Base-by-base conservation (phyloP, 371 early-diverging fungal genomes). In the Mucor plumbeus region DNA sequence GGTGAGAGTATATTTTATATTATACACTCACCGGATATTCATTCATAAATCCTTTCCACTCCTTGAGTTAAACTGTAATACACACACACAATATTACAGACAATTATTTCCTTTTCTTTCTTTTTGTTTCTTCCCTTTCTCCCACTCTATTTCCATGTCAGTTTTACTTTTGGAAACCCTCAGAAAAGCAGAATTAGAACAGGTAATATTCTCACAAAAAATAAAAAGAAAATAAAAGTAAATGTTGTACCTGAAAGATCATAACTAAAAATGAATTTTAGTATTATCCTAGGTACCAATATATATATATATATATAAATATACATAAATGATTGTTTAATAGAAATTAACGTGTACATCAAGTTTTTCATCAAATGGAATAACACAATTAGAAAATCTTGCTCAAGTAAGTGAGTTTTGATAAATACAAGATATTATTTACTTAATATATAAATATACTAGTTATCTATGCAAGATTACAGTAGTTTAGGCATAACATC, bases 391-490 rank as follows among this genome's bases (percentile, higher is more conserved):
- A n/a, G 84, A 85, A 33, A 73, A 76, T 41, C 72, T 85, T 35
- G 76, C 77, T 39, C 81, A 80, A 78, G 85, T 85, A 78, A 65
- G 39, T 38, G 13, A 43, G 14, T n/a, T 44, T 10, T 15, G n/a
- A 5, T 34, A n/a, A 5, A 35, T n/a, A n/a, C n/a, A 14, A 21
- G 38, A 43, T 44, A 58, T 21, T 17, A 36, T 7, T 17, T 9
- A 15, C 13, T 38, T 17, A 55, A 33, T 21, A 5, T 26, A 26
- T 26, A 26, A 13, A n/a, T 36, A 7, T 15, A 41, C 4, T 43
- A 88, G 84, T 77, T 93, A 62, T 89, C 89, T 40, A 90, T 93
- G 90, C 89, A 89, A 71, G 92, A 92, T 77, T 93, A 91, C 66
- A 83, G 78, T 60, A 73, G 85, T 15, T 75, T 92, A 50, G 93